Conservation (phyloP, 208 protist genomes). For the Trypanosoma congolense region DNA sequence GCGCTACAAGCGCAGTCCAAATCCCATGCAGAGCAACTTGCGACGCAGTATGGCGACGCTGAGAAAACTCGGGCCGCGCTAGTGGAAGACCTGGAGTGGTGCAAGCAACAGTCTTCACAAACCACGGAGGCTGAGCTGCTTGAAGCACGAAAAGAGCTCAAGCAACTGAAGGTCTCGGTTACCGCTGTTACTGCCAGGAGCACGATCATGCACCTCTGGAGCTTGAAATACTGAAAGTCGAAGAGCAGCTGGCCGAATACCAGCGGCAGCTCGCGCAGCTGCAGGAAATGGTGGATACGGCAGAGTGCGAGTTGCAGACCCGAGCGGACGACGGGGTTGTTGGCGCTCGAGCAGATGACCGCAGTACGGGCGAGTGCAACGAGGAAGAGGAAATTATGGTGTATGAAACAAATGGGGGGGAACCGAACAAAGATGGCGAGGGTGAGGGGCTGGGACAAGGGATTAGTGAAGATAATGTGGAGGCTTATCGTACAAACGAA, state of each 20-base stretch:
- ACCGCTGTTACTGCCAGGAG: constrained; percentile 18
- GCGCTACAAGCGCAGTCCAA: constrained; percentile 4
- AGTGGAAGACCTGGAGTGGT: constrained; percentile 40
- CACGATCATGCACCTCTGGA: constrained; percentile 9
- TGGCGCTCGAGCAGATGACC: background rate
- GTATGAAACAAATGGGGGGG: constrained; percentile 4
- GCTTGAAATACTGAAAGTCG: constrained; percentile 1
- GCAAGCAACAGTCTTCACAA: constrained; percentile 33
- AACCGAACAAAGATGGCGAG: constrained; percentile 7
- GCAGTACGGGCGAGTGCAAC: too few relatives aligned
- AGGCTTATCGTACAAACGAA: background rate
- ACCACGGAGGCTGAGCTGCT: constrained; percentile 15
- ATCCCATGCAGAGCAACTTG: constrained; percentile 5
- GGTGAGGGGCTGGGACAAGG: constrained; percentile 10
- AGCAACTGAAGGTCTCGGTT: constrained; percentile 18
- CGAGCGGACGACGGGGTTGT: background rate
- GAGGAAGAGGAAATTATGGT: too few relatives aligned
- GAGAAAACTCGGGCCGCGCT: constrained; percentile 11
- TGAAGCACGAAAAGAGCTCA: constrained; percentile 31
- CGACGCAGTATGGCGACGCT: constrained; percentile 12
- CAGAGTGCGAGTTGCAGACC: constrained; percentile 17
- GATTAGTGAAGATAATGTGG: constrained; percentile 12
- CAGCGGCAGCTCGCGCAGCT: background rate
- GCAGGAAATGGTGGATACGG: constrained; percentile 7
- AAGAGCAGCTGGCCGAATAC: constrained; percentile 11